phyloP scores from a whole-genome alignment of 352 stramenopile species.

The Phytophthora chlamydospora region DNA sequence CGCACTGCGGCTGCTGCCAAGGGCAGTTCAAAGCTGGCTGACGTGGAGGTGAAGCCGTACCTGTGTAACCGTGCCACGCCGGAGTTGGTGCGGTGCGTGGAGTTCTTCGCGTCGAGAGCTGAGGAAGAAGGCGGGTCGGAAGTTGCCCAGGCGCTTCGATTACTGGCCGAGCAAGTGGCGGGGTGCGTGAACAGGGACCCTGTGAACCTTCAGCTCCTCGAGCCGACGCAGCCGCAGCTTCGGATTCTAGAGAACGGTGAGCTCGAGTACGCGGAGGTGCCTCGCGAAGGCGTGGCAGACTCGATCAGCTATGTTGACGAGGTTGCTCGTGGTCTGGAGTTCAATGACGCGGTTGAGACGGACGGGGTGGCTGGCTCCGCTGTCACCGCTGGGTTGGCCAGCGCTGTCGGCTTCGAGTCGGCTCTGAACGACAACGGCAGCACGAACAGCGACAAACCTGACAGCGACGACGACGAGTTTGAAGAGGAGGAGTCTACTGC shows the following conservation, averaged over 20 bases:
- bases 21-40: slow-evolving; percentile 27
- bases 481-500: slow-evolving; percentile 16
- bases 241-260: slow-evolving; percentile 55
- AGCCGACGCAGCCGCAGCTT: slow-evolving; percentile 58
- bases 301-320: slow-evolving; percentile 77
- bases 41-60: slow-evolving; percentile 64
- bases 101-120: slow-evolving; percentile 56
- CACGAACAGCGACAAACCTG: slow-evolving; percentile 49
- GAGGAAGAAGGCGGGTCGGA: slow-evolving; percentile 50
- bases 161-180: slow-evolving; percentile 69
- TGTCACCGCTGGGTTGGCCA: slow-evolving; percentile 38
- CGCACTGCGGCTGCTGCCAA: slow-evolving; percentile 41
- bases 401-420: slow-evolving; percentile 63
- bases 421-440: slow-evolving; percentile 57
- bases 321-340: slow-evolving; percentile 66
- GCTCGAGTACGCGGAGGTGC: slow-evolving; percentile 65
- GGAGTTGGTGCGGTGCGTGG: slow-evolving; percentile 58
- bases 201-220: slow-evolving; percentile 66
- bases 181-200: slow-evolving; percentile 57
- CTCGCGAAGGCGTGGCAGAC: slow-evolving; percentile 52
- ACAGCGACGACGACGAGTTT: slow-evolving; percentile 53
- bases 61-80: slow-evolving; percentile 77
- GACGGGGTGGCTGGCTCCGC: slow-evolving; percentile 29
- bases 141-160: slow-evolving; percentile 55
- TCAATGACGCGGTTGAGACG: slow-evolving; percentile 40